phyloP scores from a whole-genome alignment of 768 basidiomycete species.

The Termitomyces sp. region DNA sequence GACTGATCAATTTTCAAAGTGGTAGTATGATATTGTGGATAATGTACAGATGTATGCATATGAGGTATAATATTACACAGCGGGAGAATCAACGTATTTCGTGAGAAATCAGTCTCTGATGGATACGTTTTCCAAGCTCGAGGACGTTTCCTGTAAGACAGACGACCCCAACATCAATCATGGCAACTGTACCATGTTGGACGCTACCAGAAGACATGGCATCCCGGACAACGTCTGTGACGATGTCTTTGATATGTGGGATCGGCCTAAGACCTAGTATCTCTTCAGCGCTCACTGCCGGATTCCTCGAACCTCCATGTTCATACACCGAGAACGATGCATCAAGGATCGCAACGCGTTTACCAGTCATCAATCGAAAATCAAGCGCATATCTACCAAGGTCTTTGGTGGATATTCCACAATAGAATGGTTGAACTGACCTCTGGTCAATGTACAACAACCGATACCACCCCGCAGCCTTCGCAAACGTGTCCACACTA shows the following conservation, averaged over 20 bases:
- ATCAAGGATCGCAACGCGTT: slow-evolving; percentile 70
- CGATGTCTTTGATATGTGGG: slow-evolving; percentile 49
- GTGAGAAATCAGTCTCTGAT: slow-evolving; percentile 11
- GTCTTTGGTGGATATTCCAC: neutral
- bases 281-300: slow-evolving; percentile 6
- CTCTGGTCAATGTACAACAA: slow-evolving; percentile 64
- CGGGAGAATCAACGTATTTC: neutral
- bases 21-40: neutral
- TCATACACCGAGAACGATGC: slow-evolving; percentile 58
- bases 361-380: slow-evolving; percentile 65
- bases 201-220: slow-evolving; percentile 26
- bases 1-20: slow-evolving; percentile 10
- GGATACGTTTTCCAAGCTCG: slow-evolving; percentile 41
- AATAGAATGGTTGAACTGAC: slow-evolving; percentile 28
- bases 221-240: slow-evolving; percentile 44
- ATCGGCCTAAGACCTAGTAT: slow-evolving; percentile 50
- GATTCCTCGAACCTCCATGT: slow-evolving; percentile 11
- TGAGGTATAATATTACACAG: neutral
- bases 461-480: slow-evolving; percentile 80
- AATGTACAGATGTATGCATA: slow-evolving; percentile 1
- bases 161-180: slow-evolving; percentile 58
- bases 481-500: slow-evolving; percentile 65
- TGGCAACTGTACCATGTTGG: slow-evolving; percentile 39
- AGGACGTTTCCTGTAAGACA: slow-evolving; percentile 48
- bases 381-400: slow-evolving; percentile 67